A percentile compares a stretch with the other conserved stretches of the same genome.
Conservation (phyloP, 805 yeast genomes). For the Pichia nanzhaoensis region DNA sequence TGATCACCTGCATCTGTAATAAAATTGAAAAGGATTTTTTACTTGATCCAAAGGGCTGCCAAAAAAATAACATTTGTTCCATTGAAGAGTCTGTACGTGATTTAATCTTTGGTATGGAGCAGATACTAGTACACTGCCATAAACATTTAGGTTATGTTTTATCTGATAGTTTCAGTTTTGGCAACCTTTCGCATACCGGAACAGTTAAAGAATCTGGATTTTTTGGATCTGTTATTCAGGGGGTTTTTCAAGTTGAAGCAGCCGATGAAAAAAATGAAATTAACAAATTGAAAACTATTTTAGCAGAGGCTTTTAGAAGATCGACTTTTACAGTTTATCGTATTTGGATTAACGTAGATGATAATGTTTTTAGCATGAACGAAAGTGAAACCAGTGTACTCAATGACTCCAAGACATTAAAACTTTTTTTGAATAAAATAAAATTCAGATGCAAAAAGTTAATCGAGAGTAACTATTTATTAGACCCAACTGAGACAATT, state of each 20-base stretch:
- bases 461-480: slow-evolving; percentile 52
- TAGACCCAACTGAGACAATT: slow-evolving; percentile 69
- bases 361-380: slow-evolving; percentile 23
- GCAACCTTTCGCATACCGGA: slow-evolving; percentile 8
- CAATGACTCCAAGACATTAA: slow-evolving; percentile 28
- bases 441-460: slow-evolving; percentile 64
- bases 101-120: slow-evolving; percentile 56
- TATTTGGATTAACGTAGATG: slow-evolving; percentile 74
- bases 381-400: background rate
- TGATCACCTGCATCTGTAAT: slow-evolving; percentile 24
- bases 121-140: slow-evolving; percentile 53
- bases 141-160: slow-evolving; percentile 34
- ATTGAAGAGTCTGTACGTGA: slow-evolving; percentile 38
- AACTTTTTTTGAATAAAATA: slow-evolving; percentile 49
- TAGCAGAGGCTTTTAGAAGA: slow-evolving; percentile 58
- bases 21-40: slow-evolving; percentile 23
- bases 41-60: background rate
- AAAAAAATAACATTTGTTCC: slow-evolving; percentile 10
- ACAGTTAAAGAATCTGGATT: slow-evolving; percentile 42
- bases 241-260: slow-evolving; percentile 70
- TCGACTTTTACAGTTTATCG: slow-evolving; percentile 48
- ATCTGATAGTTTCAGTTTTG: slow-evolving; percentile 17
- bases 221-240: slow-evolving; percentile 64
- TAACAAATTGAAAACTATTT: slow-evolving; percentile 46
- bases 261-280: slow-evolving; percentile 45